These are phyloP conservation scores for Wickerhamiella nectarea DNA, from an alignment of 805 yeast species.

Conservation along the genomic window DNA sequence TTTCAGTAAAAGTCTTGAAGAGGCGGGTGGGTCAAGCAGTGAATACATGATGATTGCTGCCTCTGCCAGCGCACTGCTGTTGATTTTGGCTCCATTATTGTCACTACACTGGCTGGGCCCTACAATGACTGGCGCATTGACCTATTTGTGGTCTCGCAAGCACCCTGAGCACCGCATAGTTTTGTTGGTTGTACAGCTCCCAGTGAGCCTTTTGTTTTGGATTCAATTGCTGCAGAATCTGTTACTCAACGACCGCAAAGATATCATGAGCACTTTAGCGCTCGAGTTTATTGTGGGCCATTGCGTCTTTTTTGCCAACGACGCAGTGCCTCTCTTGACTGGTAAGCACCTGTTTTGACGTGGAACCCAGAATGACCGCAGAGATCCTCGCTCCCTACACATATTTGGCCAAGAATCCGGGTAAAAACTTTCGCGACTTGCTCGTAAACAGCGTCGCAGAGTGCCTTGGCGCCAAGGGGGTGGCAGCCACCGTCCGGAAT, in stretches of 20 bases:
- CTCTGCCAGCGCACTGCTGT: not conserved
- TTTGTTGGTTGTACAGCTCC: conserved; percentile 3
- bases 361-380: not conserved
- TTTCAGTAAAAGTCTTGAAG: conserved; percentile 4
- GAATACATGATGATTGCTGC: not conserved
- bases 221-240: not conserved
- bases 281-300: conserved; percentile 3
- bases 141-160: conserved; percentile 5
- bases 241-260: not conserved
- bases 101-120: conserved; percentile 1
- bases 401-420: conserved; percentile 38
- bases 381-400: conserved; percentile 33
- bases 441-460: conserved; percentile 41
- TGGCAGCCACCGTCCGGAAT: conserved; percentile 27
- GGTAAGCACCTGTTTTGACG: conserved; percentile 7
- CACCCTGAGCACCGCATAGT: conserved; percentile 2
- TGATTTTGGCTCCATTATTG: not conserved
- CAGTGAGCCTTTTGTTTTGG: conserved; percentile 5
- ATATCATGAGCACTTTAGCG: not conserved
- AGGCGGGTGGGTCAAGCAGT: not conserved
- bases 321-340: conserved; percentile 3
- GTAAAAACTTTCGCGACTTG: conserved; percentile 41
- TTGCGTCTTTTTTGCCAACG: conserved; percentile 1
- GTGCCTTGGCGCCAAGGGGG: conserved; percentile 27
- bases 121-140: not conserved